Conservation (phyloP, 441 rosid genomes). For the Gossypium schwendimanii region DNA sequence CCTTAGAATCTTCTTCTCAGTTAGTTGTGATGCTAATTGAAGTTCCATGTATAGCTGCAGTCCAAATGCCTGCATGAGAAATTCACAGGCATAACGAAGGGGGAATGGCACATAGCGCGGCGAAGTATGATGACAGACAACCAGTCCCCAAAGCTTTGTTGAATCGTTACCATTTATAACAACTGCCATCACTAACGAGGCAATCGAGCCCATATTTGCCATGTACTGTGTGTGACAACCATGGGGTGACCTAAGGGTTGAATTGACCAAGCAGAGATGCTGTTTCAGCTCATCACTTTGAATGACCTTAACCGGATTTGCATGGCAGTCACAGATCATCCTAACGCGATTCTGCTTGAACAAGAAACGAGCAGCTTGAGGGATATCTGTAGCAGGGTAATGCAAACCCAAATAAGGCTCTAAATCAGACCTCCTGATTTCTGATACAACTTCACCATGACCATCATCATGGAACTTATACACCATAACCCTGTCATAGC, state of each 20-base stretch:
- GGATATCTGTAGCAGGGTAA: conserved; percentile 78
- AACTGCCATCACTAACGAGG: conserved; percentile 64
- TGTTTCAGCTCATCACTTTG: conserved; percentile 56
- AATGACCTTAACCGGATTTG: conserved; percentile 45
- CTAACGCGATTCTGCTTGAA: conserved; percentile 72
- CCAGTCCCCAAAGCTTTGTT: conserved; percentile 74
- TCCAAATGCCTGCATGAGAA: conserved; percentile 72
- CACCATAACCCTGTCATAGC: conserved; percentile 81
- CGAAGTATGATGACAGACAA: conserved; percentile 72
- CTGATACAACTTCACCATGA: conserved; percentile 80
- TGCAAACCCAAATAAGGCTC: conserved; percentile 83
- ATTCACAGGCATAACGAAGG: conserved; percentile 70
- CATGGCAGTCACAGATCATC: conserved; percentile 69
- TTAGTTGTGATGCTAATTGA: conserved; percentile 51
- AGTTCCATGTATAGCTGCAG: conserved; percentile 71
- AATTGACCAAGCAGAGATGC: conserved; percentile 66
- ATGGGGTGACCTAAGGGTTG: conserved; percentile 69
- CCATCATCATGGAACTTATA: conserved; percentile 81
- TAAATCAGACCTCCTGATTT: conserved; percentile 68
- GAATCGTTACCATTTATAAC: conserved; percentile 38
- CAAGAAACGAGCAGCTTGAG: conserved; percentile 75
- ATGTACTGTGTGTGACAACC: conserved; percentile 67
- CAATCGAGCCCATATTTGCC: conserved; percentile 71
- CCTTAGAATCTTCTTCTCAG: conserved; percentile 56
- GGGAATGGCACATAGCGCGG: conserved; percentile 66